Conservation (phyloP, 192 early-diverging fungal genomes). For the Coemansia sp. region DNA sequence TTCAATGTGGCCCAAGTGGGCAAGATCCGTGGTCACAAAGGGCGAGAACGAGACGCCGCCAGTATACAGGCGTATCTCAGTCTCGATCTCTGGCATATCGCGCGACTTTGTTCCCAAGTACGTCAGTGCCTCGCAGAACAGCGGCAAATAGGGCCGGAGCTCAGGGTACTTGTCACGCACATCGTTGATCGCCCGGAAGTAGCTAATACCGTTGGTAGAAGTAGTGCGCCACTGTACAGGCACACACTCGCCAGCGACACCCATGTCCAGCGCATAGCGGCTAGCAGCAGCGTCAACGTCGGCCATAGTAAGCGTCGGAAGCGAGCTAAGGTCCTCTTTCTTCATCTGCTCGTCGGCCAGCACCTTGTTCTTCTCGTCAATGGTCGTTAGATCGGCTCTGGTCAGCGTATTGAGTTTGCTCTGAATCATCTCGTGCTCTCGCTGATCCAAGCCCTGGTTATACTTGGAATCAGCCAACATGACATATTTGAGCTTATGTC, state of each 20-base stretch:
- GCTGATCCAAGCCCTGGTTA: constrained; percentile 58
- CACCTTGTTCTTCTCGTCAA: constrained; percentile 68
- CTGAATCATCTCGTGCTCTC: constrained; percentile 71
- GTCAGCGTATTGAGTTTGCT: constrained; percentile 64
- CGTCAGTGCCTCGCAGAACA: constrained; percentile 73
- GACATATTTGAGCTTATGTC: constrained; percentile 73
- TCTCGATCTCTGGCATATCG: constrained; percentile 82
- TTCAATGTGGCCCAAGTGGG: constrained; percentile 64
- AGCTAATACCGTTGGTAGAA: constrained; percentile 90
- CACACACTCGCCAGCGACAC: constrained; percentile 50
- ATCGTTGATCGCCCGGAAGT: constrained; percentile 75
- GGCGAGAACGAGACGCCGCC: constrained; percentile 80
- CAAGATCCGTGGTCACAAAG: constrained; percentile 67
- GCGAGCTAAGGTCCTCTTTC: constrained; percentile 74
- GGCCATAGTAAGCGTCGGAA: constrained; percentile 82
- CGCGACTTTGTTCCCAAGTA: constrained; percentile 67
- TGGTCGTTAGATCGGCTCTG: constrained; percentile 59
- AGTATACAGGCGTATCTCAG: constrained; percentile 81
- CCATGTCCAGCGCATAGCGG: constrained; percentile 60
- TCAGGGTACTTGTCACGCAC: constrained; percentile 66
- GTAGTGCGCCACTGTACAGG: constrained; percentile 78
- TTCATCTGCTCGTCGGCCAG: constrained; percentile 73
- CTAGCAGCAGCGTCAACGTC: constrained; percentile 68
- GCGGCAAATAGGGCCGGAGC: constrained; percentile 71
- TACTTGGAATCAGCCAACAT: constrained; percentile 82